These are phyloP conservation scores for Sugiyamaella paludigena DNA, from an alignment of 1,139 yeast species.

Conservation along the genomic window DNA sequence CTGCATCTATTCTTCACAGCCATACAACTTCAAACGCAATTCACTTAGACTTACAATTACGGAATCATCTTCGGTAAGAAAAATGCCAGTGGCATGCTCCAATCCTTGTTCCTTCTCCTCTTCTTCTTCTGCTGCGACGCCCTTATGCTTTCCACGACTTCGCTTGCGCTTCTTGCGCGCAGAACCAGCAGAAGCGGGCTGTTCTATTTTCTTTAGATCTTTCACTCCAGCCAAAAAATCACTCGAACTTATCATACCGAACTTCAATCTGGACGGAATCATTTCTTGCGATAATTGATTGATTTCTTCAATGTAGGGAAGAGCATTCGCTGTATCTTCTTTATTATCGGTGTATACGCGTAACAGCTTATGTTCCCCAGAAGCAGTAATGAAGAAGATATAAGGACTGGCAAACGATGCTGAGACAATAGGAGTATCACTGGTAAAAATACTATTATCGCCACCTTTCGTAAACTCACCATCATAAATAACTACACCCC, in stretches of 20 bases:
- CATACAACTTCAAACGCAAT: not conserved
- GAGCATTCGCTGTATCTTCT: no score
- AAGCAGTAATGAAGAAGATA: constrained; percentile 25
- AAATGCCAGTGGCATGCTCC: constrained; percentile 1
- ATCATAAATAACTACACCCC: constrained; percentile 63
- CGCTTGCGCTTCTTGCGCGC: constrained; percentile 19
- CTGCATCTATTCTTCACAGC: no score
- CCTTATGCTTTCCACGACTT: constrained; percentile 2
- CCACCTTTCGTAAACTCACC: constrained; percentile 50
- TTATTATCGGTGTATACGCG: no score
- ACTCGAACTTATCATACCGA: no score
- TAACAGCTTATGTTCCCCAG: no score
- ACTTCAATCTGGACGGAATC: no score
- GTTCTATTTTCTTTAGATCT: no score
- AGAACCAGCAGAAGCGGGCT: not conserved
- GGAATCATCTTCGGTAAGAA: constrained; percentile 13
- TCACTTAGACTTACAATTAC: constrained; percentile 15
- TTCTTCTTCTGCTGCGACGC: constrained; percentile 1
- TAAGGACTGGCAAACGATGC: constrained; percentile 45
- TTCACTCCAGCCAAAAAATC: not conserved
- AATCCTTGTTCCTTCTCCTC: not conserved
- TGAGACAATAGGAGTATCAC: constrained; percentile 42
- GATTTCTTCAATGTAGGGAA: no score
- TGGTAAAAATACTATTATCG: constrained; percentile 38
- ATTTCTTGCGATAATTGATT: no score